Evolutionary conservation across 2,329 filamentous ascomycete genomes (phyloP).

Genomic region (Microsporum ferrugineum): DNA sequence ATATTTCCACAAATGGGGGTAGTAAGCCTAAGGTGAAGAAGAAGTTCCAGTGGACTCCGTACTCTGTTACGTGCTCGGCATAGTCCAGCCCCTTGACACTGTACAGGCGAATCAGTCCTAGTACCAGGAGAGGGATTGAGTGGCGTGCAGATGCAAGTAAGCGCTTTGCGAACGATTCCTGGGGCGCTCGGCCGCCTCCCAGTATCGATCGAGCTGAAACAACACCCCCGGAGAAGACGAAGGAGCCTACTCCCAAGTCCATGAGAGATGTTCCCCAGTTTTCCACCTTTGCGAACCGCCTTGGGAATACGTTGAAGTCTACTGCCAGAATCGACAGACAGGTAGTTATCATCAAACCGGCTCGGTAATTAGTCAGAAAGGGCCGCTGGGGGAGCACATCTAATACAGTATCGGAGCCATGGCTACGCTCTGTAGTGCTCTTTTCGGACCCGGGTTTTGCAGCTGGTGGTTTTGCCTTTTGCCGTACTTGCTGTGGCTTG

Average conservation of each 20-base stretch:
- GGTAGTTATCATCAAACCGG: constrained; percentile 81
- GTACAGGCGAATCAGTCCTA: constrained; percentile 70
- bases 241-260: constrained; percentile 94
- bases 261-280: constrained; percentile 99
- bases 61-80: constrained; percentile 92
- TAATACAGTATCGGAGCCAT: constrained; percentile 18
- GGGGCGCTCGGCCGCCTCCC: constrained; percentile 43
- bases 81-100: constrained; percentile 93
- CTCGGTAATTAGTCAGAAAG: constrained; percentile 84
- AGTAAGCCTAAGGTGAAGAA: constrained; percentile 91
- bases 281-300: constrained; percentile 93
- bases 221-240: constrained; percentile 86
- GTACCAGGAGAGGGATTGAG: constrained; percentile 65
- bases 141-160: constrained; percentile 61
- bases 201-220: constrained; percentile 77
- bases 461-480: constrained; percentile 26
- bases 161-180: constrained; percentile 39
- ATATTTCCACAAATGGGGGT: constrained; percentile 76
- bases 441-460: constrained; percentile 15
- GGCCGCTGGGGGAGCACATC: constrained; percentile 66
- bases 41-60: constrained; percentile 99
- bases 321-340: constrained; percentile 91
- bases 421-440: constrained; percentile 11
- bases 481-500: constrained; percentile 18
- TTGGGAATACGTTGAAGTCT: constrained; percentile 84